These are phyloP conservation scores for Corchorus olitorius DNA, from an alignment of 345 rosid genomes.

Conservation along the genomic window DNA sequence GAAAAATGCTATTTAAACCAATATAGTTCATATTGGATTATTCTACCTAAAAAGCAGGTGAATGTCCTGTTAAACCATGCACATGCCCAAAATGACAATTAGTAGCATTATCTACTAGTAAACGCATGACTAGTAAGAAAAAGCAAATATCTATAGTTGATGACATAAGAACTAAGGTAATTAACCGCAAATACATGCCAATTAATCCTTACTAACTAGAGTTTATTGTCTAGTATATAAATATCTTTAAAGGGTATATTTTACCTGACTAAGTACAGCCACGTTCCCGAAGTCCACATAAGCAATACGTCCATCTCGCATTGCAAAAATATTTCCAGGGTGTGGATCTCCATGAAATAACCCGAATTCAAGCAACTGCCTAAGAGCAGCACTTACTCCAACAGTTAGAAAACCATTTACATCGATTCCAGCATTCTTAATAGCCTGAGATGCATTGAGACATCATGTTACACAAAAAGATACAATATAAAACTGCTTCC, in stretches of 20 bases:
- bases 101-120: slow-evolving; percentile 7
- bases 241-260: slow-evolving; percentile 18
- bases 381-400: slow-evolving; percentile 96
- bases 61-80: background rate
- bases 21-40: background rate
- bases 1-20: background rate
- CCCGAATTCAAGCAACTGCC: slow-evolving; percentile 93
- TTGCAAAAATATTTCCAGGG: slow-evolving; percentile 98
- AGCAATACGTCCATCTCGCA: slow-evolving; percentile 97
- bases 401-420: slow-evolving; percentile 86
- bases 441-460: slow-evolving; percentile 57
- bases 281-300: slow-evolving; percentile 99
- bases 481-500: background rate
- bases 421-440: slow-evolving; percentile 88
- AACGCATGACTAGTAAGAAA: background rate
- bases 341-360: slow-evolving; percentile 99
- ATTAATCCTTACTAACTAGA: background rate
- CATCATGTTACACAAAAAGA: slow-evolving; percentile 19
- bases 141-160: background rate
- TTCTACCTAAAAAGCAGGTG: background rate
- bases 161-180: background rate
- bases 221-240: slow-evolving; percentile 1
- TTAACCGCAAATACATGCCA: background rate
- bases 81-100: slow-evolving; percentile 6
- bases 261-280: slow-evolving; percentile 97